Conservation (phyloP, 1,139 yeast genomes). For the Lodderomyces theae region DNA sequence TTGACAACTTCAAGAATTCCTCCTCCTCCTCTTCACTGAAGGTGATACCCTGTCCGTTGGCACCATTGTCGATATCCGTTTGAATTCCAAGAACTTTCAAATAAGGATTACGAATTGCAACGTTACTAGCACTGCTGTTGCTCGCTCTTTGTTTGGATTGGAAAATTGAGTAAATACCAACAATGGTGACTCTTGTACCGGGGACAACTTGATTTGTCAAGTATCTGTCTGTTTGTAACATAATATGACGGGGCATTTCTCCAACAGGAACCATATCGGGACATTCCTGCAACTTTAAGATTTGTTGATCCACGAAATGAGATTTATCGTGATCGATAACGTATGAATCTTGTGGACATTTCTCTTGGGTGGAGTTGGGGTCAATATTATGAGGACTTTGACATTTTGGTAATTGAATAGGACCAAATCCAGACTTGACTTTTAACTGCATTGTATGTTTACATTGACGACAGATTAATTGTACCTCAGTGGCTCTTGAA, state of each 20-base stretch:
- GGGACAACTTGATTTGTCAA: slow-evolving; percentile 90
- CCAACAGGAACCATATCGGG: slow-evolving; percentile 99
- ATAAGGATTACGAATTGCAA: slow-evolving; percentile 92
- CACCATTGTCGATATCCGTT: slow-evolving; percentile 73
- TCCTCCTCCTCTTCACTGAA: slow-evolving; percentile 94
- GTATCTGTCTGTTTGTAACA: slow-evolving; percentile 85
- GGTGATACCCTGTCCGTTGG: slow-evolving; percentile 57
- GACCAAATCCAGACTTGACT: slow-evolving; percentile 78
- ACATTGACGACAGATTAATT: slow-evolving; percentile 85
- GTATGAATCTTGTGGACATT: slow-evolving; percentile 90
- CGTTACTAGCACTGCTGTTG: slow-evolving; percentile 31
- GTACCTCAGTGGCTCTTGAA: slow-evolving; percentile 83
- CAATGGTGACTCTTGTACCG: slow-evolving; percentile 88
- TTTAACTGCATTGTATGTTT: slow-evolving; percentile 70
- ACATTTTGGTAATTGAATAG: slow-evolving; percentile 74
- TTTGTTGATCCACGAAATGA: slow-evolving; percentile 89
- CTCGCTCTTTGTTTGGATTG: slow-evolving; percentile 51
- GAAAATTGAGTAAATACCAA: slow-evolving; percentile 90
- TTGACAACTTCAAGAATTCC: slow-evolving; percentile 75
- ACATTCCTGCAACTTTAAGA: slow-evolving; percentile 87
- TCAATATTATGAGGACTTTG: slow-evolving; percentile 51
- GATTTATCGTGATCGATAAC: slow-evolving; percentile 92
- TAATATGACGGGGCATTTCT: slow-evolving; percentile 94
- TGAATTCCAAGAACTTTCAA: slow-evolving; percentile 83
- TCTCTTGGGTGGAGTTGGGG: slow-evolving; percentile 46